Evolutionary conservation across 2,329 filamentous ascomycete genomes (phyloP).

Genomic region (Fusarium domesticum): DNA sequence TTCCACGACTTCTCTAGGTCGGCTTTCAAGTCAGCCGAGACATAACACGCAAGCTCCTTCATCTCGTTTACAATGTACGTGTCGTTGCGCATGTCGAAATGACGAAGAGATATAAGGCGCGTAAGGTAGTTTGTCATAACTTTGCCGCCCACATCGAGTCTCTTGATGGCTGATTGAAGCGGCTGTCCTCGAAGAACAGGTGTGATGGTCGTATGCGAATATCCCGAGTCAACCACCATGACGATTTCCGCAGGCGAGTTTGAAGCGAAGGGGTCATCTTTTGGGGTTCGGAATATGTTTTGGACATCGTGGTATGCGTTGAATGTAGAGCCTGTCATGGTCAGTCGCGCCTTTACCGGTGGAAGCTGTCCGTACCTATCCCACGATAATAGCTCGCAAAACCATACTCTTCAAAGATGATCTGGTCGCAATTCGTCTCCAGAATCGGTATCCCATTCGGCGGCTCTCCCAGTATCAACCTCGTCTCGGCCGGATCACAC

Average conservation of each 20-base stretch:
- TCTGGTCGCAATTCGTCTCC: conserved; percentile 89
- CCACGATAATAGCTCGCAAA: conserved; percentile 83
- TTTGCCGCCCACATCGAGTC: conserved; percentile 90
- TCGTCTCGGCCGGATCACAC: conserved; percentile 78
- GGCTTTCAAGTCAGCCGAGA: conserved; percentile 69
- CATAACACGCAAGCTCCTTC: conserved; percentile 85
- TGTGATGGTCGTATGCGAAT: conserved; percentile 88
- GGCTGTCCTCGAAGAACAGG: conserved; percentile 79
- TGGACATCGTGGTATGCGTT: conserved; percentile 82
- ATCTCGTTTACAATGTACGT: conserved; percentile 92
- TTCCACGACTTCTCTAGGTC: conserved; percentile 87
- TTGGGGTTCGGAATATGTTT: conserved; percentile 61
- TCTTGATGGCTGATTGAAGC: conserved; percentile 74
- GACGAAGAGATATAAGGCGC: conserved; percentile 81
- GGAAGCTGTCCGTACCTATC: conserved; percentile 49
- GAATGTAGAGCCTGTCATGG: conserved; percentile 59
- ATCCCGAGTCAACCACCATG: conserved; percentile 87
- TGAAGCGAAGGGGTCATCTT: conserved; percentile 40
- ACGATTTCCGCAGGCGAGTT: conserved; percentile 69
- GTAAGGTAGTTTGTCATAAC: conserved; percentile 91
- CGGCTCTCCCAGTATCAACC: conserved; percentile 79
- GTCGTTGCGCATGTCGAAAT: conserved; percentile 95
- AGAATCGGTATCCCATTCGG: conserved; percentile 77
- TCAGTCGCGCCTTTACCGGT: conserved; percentile 6
- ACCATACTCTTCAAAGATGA: conserved; percentile 95